Evolutionary conservation across 2,329 filamentous ascomycete species (phyloP), one percentile per base, ranked within the genome.

Genomic region (Ophiostoma sp.): DNA sequence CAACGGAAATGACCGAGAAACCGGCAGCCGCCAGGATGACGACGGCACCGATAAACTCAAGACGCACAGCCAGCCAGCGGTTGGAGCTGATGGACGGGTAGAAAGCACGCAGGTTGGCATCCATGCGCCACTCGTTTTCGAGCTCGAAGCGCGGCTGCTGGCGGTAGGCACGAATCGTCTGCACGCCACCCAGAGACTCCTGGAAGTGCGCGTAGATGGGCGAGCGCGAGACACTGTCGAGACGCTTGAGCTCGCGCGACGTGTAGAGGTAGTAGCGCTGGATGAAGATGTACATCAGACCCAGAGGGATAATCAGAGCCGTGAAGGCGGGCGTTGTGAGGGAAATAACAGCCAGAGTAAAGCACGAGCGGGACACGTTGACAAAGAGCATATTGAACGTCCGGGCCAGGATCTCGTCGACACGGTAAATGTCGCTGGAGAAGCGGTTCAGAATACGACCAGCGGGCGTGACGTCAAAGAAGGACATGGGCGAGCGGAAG

Each of bases 161-260:
- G 75, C 92, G 89, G 84, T 97, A 99, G 48, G 96, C 97, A 77
- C 97, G 92, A 79, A 99, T 98, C 12, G 96, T 99, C 74, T 93
- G 93, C 80, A 98, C 92, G 59, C 96, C 96, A 75, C 94, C 95
- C 11, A 99, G 88, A 1, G 94, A 97, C 83, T 99, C 97, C 81
- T 99, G 96, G 84, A 99, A 99, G 82, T 99, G 97, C 7, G 96
- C 96, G 81, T 95, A 99, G 78, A 99, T 97, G 33, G 97, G 97
- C 81, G 95, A 98, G 78, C 94, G 91, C 81, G 92, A 97, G 77
- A 98, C 92, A 80, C 95, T 98, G 83, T 99, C 96, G 74, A 99
- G 87, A 76, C 96, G 89, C 86, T 99, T 99, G 76, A 99, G 87
- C 84, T 99, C 97, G 76, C 97, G 92, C 74, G 96, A 99, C 17